phyloP scores from a whole-genome alignment of 768 basidiomycete genomes.

The Rhizopogon sp. region DNA sequence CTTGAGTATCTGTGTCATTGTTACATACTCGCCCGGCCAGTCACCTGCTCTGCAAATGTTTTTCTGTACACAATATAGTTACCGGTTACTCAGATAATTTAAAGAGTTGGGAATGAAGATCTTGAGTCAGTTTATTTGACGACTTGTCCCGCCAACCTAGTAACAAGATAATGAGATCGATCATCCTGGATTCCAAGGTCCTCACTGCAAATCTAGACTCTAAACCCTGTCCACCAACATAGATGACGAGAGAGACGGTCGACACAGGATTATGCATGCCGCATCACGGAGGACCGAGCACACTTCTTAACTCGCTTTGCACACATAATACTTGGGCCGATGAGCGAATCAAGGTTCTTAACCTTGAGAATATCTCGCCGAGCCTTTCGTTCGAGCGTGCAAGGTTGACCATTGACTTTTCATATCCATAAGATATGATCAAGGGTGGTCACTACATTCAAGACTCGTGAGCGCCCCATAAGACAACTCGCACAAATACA shows the following conservation, averaged over 20 bases:
- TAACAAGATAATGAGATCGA: too few species aligned
- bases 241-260: too few species aligned
- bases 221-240: too few species aligned
- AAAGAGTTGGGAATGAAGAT: too few species aligned
- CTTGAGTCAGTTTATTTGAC: too few species aligned
- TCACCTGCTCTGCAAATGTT: not conserved
- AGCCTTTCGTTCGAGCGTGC: not conserved
- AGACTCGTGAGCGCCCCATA: not conserved
- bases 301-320: too few species aligned
- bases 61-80: not conserved
- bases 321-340: too few species aligned
- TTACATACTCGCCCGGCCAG: not conserved
- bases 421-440: not conserved
- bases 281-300: too few species aligned
- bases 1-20: constrained; percentile 1
- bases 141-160: too few species aligned
- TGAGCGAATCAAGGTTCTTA: not conserved
- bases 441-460: not conserved
- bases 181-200: too few species aligned
- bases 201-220: too few species aligned
- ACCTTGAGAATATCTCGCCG: not conserved
- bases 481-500: not conserved
- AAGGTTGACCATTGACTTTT: not conserved
- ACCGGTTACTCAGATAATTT: not conserved
- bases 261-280: too few species aligned